Evolutionary conservation across 345 rosid species (phyloP).

Genomic region (Barbarea vulgaris): DNA sequence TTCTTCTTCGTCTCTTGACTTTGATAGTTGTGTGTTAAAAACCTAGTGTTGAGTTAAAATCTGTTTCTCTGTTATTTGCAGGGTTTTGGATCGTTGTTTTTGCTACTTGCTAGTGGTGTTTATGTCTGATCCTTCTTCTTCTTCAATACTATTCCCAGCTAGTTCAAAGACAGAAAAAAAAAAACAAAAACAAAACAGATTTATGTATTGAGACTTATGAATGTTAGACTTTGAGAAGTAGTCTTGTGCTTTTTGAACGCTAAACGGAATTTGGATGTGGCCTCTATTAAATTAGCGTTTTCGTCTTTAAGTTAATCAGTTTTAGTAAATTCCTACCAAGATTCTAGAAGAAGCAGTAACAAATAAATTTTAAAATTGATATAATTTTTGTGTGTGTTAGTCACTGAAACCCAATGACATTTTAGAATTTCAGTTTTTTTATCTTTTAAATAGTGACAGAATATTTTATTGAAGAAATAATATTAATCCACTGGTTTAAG

Average conservation of each 20-base stretch:
- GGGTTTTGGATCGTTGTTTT: constrained; percentile 95
- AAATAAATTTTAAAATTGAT: too few species aligned
- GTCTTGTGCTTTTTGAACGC: background rate
- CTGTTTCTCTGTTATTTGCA: constrained; percentile 41
- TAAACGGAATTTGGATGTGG: constrained; percentile 2
- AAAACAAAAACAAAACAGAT: background rate
- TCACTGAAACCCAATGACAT: too few species aligned
- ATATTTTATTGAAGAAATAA: background rate
- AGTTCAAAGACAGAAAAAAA: background rate
- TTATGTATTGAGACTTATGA: constrained; percentile 11
- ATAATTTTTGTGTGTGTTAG: too few species aligned
- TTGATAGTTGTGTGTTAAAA: background rate
- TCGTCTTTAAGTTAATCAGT: background rate
- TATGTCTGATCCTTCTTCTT: constrained; percentile 57
- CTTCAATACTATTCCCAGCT: constrained; percentile 4
- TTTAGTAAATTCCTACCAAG: background rate
- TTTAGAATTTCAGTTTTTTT: too few species aligned
- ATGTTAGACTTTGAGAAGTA: constrained; percentile 19
- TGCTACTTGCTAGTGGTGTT: constrained; percentile 85
- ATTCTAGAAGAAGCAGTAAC: constrained; percentile 1
- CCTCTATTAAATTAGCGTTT: background rate
- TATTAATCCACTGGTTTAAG: background rate
- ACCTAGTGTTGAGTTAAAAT: background rate
- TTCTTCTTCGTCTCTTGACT: background rate
- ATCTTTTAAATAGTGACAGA: too few species aligned